Base-by-base conservation (phyloP, 2,329 filamentous ascomycete species). In the Phyllosticta citribraziliensis region DNA sequence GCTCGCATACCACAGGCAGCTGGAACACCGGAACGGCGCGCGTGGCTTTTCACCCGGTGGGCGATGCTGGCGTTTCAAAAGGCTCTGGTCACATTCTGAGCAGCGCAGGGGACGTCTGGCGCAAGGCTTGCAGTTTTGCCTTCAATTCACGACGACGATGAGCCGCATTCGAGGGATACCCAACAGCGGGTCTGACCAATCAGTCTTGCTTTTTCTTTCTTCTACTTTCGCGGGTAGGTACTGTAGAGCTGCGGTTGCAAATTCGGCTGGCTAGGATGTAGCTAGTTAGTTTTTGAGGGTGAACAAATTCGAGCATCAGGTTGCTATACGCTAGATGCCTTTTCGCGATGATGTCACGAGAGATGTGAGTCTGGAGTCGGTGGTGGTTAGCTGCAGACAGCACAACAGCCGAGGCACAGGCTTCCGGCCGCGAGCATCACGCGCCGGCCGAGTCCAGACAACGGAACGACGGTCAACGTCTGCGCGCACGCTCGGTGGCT, bases 141-240 rank as follows among this genome's bases (percentile, higher is more conserved):
- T 47, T 5, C 40, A 8, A 47, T 60, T 60, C 55, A 60, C 58
- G 58, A 60, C 30, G 53, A 56, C 55, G 59, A 61, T 53, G 59
- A 61, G 54, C 56, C 47, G 54, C 54, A 53, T 57, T 33, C 35
- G 59, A 54, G 54, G 59, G 59, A 47, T 57, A 47, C 55, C 59
- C 27, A 57, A 56, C 54, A 57, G 52, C 59, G 54, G 59, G 50
- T 57, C 56, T 54, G 40, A 52, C 25, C 58, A 19, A 27, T 33
- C 51, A 47, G 27, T n/a, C 20, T 60, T 60, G 22, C 57, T 56
- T 56, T 47, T 35, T 56, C 30, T 25, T 40, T n/a, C 14, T 19
- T 47, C n/a, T 47, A 2, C 40, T 47, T n/a, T 14, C 40, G 40
- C 14, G 17, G 40, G 40, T 1, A 8, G 17, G n/a, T n/a, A 47